Conservation (phyloP, 495 filamentous ascomycete genomes). For the Halenospora varia region DNA sequence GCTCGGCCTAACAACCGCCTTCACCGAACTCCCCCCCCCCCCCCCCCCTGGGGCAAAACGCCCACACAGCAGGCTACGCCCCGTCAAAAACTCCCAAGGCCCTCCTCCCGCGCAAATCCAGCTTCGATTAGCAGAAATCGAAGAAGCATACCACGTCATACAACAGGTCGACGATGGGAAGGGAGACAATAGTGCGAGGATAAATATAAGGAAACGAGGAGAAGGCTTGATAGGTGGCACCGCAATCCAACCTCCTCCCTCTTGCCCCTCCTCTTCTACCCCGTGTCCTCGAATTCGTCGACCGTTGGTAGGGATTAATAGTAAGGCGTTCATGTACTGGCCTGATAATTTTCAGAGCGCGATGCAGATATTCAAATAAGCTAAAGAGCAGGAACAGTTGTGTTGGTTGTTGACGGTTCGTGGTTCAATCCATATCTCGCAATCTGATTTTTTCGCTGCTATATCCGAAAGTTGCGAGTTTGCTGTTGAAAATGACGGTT, state of each 20-base stretch:
- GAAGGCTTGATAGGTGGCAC: conserved; percentile 41
- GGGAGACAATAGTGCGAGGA: too few species aligned
- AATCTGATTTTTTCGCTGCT: conserved; percentile 58
- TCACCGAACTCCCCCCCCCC: conserved; percentile 51
- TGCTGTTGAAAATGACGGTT: conserved; percentile 53
- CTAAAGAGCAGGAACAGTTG: conserved; percentile 38
- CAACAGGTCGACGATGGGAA: conserved; percentile 54
- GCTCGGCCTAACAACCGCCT: conserved; percentile 42
- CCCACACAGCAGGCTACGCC: conserved; percentile 13
- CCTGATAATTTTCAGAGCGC: conserved; percentile 50
- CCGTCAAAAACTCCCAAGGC: conserved; percentile 11
- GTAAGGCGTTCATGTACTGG: conserved; percentile 61
- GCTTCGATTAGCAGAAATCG: conserved; percentile 68
- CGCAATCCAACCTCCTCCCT: conserved; percentile 41
- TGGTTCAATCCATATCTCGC: conserved; percentile 52
- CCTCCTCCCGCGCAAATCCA: conserved; percentile 56
- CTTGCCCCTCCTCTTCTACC: conserved; percentile 30
- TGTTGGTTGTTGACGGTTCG: conserved; percentile 57
- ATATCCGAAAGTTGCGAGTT: conserved; percentile 49
- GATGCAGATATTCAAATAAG: conserved; percentile 45
- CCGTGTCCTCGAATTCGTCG: conserved; percentile 39
- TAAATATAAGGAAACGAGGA: too few species aligned
- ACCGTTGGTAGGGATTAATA: conserved; percentile 54
- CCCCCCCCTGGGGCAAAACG: conserved; percentile 19
- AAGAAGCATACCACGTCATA: conserved; percentile 47